These are phyloP conservation scores for Microsporum canis DNA, from an alignment of 2,329 filamentous ascomycete genomes.

Conservation along the genomic window DNA sequence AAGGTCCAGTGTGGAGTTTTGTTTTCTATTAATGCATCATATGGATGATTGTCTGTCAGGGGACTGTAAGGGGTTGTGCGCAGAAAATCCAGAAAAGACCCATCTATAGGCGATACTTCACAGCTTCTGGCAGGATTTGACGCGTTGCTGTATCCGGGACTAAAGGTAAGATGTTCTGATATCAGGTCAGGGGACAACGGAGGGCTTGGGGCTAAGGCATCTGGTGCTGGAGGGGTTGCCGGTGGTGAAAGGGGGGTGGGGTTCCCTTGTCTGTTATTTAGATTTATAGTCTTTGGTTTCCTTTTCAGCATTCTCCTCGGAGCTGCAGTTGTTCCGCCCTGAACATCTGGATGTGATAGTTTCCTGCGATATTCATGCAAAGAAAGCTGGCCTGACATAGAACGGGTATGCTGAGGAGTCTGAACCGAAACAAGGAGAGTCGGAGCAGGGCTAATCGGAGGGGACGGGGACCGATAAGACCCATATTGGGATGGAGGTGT, in stretches of 20 bases:
- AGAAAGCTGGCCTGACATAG: constrained; percentile 10
- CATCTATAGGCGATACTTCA: not conserved
- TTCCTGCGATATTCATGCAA: constrained; percentile 16
- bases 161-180: not conserved
- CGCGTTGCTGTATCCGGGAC: not conserved
- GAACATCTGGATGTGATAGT: constrained; percentile 8
- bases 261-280: constrained; percentile 9
- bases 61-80: not conserved
- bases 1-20: constrained; percentile 4
- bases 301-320: constrained; percentile 13
- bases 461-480: constrained; percentile 6
- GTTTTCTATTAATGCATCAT: not conserved
- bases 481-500: constrained; percentile 4
- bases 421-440: constrained; percentile 12
- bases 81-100: not conserved
- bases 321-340: not conserved
- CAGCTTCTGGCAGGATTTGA: not conserved
- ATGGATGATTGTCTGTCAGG: not conserved
- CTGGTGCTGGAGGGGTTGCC: constrained; percentile 7
- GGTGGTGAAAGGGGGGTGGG: constrained; percentile 13
- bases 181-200: not conserved
- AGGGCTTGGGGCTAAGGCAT: not conserved
- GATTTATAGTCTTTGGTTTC: constrained; percentile 15
- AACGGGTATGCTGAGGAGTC: not conserved
- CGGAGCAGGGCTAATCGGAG: constrained; percentile 11